Evolutionary conservation across 2,329 filamentous ascomycete genomes (phyloP).

Genomic region (Trichoderma atrobrunneum): DNA sequence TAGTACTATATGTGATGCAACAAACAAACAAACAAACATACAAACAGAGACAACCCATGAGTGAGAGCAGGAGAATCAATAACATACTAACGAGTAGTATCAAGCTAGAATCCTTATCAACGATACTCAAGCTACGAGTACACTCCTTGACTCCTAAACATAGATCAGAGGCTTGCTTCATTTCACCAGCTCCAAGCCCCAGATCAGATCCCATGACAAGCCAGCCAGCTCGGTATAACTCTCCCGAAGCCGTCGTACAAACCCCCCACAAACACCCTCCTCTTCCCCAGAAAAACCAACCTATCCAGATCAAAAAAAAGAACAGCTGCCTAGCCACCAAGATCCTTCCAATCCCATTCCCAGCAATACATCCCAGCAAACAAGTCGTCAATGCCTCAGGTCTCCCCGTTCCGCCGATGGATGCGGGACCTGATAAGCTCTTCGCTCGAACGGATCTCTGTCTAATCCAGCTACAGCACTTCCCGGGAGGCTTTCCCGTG

Average conservation of each 20-base stretch:
- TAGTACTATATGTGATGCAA: not conserved
- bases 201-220: not conserved
- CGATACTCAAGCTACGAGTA: not conserved
- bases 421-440: constrained; percentile 6
- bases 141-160: not conserved
- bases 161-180: not conserved
- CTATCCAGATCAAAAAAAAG: not conserved
- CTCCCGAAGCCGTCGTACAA: not conserved
- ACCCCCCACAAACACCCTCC: not conserved
- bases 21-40: not conserved
- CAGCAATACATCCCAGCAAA: constrained; percentile 2
- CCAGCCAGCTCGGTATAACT: not conserved
- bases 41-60: not conserved
- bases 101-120: not conserved
- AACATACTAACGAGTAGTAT: not conserved
- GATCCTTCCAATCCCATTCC: not conserved
- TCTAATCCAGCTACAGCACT: not conserved
- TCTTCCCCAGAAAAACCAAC: not conserved
- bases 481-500: not conserved
- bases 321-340: not conserved
- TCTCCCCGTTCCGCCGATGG: constrained; percentile 15
- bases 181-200: not conserved
- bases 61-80: not conserved
- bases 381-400: not conserved
- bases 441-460: constrained; percentile 16